Conservation (phyloP, 257 asterid species). For the Solanum chilense region DNA sequence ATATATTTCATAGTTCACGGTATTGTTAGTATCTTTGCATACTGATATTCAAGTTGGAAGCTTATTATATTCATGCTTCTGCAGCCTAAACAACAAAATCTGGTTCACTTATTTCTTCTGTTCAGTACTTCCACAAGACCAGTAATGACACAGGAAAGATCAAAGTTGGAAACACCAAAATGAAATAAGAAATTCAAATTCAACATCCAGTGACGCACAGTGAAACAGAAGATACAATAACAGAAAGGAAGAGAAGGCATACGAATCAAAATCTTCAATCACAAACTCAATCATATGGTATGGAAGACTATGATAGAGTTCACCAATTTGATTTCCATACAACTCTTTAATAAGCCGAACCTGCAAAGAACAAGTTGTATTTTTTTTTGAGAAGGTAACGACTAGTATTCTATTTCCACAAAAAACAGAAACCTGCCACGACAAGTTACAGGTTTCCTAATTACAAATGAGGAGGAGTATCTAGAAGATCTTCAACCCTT, state of each 20-base stretch:
- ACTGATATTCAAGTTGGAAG: background rate
- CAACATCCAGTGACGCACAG: background rate
- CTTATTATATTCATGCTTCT: background rate
- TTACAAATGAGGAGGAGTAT: too few relatives aligned
- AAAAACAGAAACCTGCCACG: too few relatives aligned
- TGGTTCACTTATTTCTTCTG: background rate
- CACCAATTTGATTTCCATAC: conserved; percentile 90
- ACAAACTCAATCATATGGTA: conserved; percentile 76
- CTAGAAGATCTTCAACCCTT: too few relatives aligned
- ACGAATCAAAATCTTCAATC: conserved; percentile 77
- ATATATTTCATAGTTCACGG: background rate
- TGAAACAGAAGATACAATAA: background rate
- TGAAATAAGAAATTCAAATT: background rate
- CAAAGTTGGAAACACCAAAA: background rate
- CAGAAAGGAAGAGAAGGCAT: conserved; percentile 11
- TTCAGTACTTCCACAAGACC: background rate
- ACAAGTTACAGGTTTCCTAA: too few relatives aligned
- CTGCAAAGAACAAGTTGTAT: conserved; percentile 36
- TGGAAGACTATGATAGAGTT: conserved; percentile 88
- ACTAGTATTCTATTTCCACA: too few relatives aligned
- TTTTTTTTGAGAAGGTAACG: background rate
- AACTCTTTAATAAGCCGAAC: conserved; percentile 89
- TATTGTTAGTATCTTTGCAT: background rate
- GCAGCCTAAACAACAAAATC: background rate
- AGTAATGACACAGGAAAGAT: background rate